Base-by-base conservation (phyloP, 2,329 filamentous ascomycete genomes). In the Calonectria hongkongensis region DNA sequence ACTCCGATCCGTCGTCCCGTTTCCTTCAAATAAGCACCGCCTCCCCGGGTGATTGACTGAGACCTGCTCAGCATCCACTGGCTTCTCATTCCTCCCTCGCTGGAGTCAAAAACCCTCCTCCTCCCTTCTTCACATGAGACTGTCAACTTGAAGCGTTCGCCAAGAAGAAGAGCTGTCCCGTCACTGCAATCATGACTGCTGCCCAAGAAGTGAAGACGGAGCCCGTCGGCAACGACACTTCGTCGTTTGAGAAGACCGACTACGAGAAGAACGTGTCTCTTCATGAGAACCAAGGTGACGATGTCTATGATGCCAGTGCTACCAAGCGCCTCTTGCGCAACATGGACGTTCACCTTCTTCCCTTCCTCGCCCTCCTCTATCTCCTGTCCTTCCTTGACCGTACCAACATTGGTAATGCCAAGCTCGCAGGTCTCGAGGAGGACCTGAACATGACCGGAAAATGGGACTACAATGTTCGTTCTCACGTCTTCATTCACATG, bases 311-410 rank as follows among this genome's bases (percentile, higher is more conserved):
- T 71, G 64, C 62, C 43, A 78, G 83, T 51, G 72, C 83, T 18
- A 90, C 86, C n/a, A 89, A 86, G 75, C 85, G 83, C 68, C 85
- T 92, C 0, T 78, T 92, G 45, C 83, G 88, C 76, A 89, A 89
- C 81, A 84, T 90, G 74, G 88, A 92, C 80, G 82, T 86, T 84
- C 84, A 87, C 78, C 86, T 92, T 27, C 88, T 92, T 54, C 91
- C 91, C 1, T 89, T 91, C 80, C 87, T 92, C 73, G 87, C 89
- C 4, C 79, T 92, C 0, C 86, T 92, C 21, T 92, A 92, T 74
- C 82, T 92, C 2, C 88, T 89, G 15, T 89, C 87, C 66, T 91
- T 91, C 81, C 80, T 85, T 21, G 83, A 85, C 66, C 80, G 82
- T 43, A 79, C 83, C 70, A 85, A 85, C 74, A 82, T 85, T 51